Evolutionary conservation across 495 filamentous ascomycete species (phyloP), one percentile per base, ranked within the genome.

Genomic region (Aspergillus homomorphus): DNA sequence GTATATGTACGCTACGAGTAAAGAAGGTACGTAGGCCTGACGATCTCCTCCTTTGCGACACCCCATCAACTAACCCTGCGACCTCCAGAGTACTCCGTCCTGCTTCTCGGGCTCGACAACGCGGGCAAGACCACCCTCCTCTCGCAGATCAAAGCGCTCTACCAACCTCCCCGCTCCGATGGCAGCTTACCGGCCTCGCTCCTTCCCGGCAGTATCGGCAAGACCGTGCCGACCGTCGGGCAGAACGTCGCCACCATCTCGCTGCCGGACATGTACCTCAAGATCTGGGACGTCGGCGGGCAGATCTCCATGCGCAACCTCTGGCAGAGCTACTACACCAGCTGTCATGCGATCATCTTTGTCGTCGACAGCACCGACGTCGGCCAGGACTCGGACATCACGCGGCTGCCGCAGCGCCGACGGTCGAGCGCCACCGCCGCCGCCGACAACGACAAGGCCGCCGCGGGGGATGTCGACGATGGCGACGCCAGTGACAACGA

Each of bases 61-160:
- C n/a, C 22, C 23, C 24, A 15, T n/a, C 9, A 12, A 12, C 46
- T 50, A 26, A 50, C 21, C 26, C 33, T 38, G 7, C 24, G 43
- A 20, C 33, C 16, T 24, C 28, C 69, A 92, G 94, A 98, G 80
- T 98, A 96, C 80, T 97, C 94, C 33, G 89, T 98, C 64, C 87
- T 98, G 58, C 89, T 98, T 51, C 89, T 98, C 62, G 94, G 94
- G 53, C 88, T 98, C 69, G 94, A 98, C 77, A 97, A 97, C 67
- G 94, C 94, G 53, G 94, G 94, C 73, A 98, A 98, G 79, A 98
- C 94, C 38, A 98, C 94, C 15, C 91, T 98, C 70, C 91, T 96
- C 73, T 90, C 94, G 60, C 91, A 96, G 69, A 89, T 97, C 68
- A 96, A 96, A 76, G 83, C 91, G 42, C 79, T 93, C 66, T 96